Evolutionary conservation across 768 basidiomycete genomes (phyloP), one percentile per base, ranked within the genome.

Genomic region (Termitomyces eurrhizus): DNA sequence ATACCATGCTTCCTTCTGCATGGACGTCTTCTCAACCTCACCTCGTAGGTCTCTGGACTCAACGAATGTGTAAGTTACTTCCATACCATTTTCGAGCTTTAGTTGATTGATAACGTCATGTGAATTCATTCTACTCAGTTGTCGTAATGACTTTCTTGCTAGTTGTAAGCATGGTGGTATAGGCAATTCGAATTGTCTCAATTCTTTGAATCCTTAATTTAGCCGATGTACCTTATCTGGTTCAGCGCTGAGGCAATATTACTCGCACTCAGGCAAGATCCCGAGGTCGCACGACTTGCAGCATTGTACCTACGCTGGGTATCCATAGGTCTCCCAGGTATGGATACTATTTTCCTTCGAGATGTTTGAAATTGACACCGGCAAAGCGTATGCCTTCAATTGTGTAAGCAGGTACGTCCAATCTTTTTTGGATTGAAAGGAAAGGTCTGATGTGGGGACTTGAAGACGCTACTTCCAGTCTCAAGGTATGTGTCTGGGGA

Each of bases 1-100:
- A 99, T 72, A 95, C 95, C 0, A 83, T 99, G 68, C 84, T 98
- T 13, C 96, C 97, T 0, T 86, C 92, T 44, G 95, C 96, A n/a
- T 99, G 92, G 95, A 95, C 97, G 0, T 94, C 93, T 4, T 69
- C 86, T 1, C 86, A 89, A 35, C 96, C 95, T 0, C 75, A 88
- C 16, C 79, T 93, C 12, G 92, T 98, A 12, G 95, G 95, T 6
- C 78, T 96, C 8, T 96, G 95, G 95, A 74, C 89, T 11, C 93
- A 95, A 71, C 79, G 95, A 65, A 94, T 93, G 90, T 76, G 89
- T 90, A 64, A 49, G 87, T 78, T 7, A 12, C 55, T 42, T 44
- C 18, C 18, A 3, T 24, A 26, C 49, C 56, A 36, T 49, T 12
- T 18, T 11, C 11, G 2, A 35, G 14, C 33, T 12, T 26, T 41